A percentile compares a stretch with the other conserved stretches of the same genome.
These are phyloP conservation scores for Penicillium lagena DNA, from an alignment of 495 filamentous ascomycete species.

Conservation along the genomic window DNA sequence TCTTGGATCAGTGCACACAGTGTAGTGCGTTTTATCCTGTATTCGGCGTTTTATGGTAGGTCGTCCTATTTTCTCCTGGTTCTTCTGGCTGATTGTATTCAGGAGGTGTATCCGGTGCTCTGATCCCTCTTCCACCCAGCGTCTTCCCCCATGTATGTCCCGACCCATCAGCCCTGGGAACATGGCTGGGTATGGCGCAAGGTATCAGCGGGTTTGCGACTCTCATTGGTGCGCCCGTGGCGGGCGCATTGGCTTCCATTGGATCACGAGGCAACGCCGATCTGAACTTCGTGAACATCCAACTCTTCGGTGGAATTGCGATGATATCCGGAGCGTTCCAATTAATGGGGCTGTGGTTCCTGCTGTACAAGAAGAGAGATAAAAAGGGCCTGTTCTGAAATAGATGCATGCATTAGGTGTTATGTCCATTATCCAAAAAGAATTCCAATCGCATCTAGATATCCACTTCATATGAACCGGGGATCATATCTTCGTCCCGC, in stretches of 20 bases:
- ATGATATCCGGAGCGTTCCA: slow-evolving; percentile 13
- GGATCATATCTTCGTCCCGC: no score
- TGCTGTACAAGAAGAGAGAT: slow-evolving; percentile 9
- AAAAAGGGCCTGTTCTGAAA: slow-evolving; percentile 16
- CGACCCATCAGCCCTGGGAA: slow-evolving; percentile 53
- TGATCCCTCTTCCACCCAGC: slow-evolving; percentile 53
- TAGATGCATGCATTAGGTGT: neutral
- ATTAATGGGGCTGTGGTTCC: slow-evolving; percentile 13
- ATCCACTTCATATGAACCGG: no score
- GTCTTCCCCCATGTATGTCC: slow-evolving; percentile 57
- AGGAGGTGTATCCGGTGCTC: slow-evolving; percentile 60
- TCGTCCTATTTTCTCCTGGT: neutral
- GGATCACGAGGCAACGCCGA: slow-evolving; percentile 12
- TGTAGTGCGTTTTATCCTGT: slow-evolving; percentile 53
- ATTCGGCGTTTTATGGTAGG: slow-evolving; percentile 50
- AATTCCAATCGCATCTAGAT: neutral
- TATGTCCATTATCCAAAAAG: neutral
- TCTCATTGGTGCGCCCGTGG: slow-evolving; percentile 62
- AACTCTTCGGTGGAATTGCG: slow-evolving; percentile 18
- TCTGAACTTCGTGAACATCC: slow-evolving; percentile 16
- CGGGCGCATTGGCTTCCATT: slow-evolving; percentile 41
- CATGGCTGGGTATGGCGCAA: slow-evolving; percentile 70
- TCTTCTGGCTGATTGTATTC: neutral
- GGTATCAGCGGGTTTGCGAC: slow-evolving; percentile 59
- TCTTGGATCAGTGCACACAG: slow-evolving; percentile 50